Base-by-base conservation (phyloP, 139 green algal species). In the Chlamydomonas sp. region DNA sequence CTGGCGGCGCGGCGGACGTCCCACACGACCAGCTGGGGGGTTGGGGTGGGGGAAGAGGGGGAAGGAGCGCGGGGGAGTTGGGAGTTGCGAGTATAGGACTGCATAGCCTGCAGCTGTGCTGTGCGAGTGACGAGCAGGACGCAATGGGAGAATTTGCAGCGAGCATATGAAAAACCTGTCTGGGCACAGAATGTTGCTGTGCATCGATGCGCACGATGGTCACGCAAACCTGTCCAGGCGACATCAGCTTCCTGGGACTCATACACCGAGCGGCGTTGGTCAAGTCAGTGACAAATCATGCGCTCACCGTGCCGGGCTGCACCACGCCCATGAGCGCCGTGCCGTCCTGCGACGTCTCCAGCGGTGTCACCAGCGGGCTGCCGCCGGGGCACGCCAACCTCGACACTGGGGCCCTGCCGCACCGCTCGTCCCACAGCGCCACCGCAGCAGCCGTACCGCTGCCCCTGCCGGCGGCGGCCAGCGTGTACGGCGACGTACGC, bases 351-450 rank as follows among this genome's bases (percentile, higher is more conserved):
- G 62, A 58, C 5, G 83, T 12, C 72, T 87, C 83, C 73, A 81
- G 68, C 12, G 68, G 31, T 0, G 83, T 49, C 62, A 81, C 72
- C 83, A 87, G 62, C 63, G 83, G 17, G 20, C 73, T 73, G 31
- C 73, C 83, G 62, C 83, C 83, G 10, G 83, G 83, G 75, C 83
- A 81, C 3, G 18, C 7, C 83, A 87, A 49, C 31, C 83, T 62
- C 31, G 83, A 74, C 83, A 87, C 83, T 0, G 83, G 83, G 4
- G 63, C 6, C 9, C 73, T 3, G 7, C 83, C 83, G 2, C n/a
- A 3, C 62, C 83, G 83, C 83, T 87, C 83, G 14, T 87, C 83
- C 83, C 83, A 87, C 74, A 87, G 57, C 15, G 80, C 73, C 12
- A 87, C 83, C 5, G 76, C 83, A 12, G 83, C 83, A 5, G 31